Percentiles rank a stretch among this genome's conserved stretches.
Conservation (phyloP, 352 stramenopile species). For the Globisporangium nodosum region DNA sequence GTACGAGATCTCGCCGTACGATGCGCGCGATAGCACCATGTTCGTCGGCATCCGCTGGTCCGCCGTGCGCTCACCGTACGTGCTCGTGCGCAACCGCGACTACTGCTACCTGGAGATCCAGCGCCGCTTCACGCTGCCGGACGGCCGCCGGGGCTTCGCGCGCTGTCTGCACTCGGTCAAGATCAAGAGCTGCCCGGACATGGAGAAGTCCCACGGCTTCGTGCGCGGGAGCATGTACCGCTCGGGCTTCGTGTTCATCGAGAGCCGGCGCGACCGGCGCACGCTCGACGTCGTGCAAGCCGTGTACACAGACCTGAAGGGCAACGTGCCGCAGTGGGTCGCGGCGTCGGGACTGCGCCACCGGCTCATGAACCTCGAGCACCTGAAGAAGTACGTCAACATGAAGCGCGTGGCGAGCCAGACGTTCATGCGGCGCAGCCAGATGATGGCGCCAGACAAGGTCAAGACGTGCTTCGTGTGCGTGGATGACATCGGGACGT, state of each 20-base stretch:
- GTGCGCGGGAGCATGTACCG: constrained; percentile 81
- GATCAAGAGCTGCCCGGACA: constrained; percentile 78
- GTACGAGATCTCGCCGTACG: constrained; percentile 70
- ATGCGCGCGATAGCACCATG: constrained; percentile 33
- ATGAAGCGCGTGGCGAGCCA: constrained; percentile 79
- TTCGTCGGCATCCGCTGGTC: constrained; percentile 82
- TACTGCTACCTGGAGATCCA: constrained; percentile 79
- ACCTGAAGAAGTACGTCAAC: constrained; percentile 75
- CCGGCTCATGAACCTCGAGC: constrained; percentile 65
- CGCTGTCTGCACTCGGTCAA: constrained; percentile 82
- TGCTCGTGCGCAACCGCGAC: constrained; percentile 71
- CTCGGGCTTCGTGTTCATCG: constrained; percentile 72
- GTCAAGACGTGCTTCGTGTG: constrained; percentile 81
- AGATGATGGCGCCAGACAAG: constrained; percentile 59
- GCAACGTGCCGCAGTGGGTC: constrained; percentile 69
- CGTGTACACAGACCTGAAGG: constrained; percentile 80
- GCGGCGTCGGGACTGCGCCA: constrained; percentile 50
- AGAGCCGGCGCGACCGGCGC: constrained; percentile 67
- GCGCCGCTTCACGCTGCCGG: constrained; percentile 48
- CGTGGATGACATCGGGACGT: constrained; percentile 74
- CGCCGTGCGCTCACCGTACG: constrained; percentile 59
- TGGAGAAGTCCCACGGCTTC: constrained; percentile 76
- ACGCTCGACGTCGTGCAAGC: constrained; percentile 73
- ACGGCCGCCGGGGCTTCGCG: constrained; percentile 57
- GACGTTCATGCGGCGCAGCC: constrained; percentile 54